Conservation (phyloP, 1,284 basidiomycete genomes). For the Rhodotorula sp. region DNA sequence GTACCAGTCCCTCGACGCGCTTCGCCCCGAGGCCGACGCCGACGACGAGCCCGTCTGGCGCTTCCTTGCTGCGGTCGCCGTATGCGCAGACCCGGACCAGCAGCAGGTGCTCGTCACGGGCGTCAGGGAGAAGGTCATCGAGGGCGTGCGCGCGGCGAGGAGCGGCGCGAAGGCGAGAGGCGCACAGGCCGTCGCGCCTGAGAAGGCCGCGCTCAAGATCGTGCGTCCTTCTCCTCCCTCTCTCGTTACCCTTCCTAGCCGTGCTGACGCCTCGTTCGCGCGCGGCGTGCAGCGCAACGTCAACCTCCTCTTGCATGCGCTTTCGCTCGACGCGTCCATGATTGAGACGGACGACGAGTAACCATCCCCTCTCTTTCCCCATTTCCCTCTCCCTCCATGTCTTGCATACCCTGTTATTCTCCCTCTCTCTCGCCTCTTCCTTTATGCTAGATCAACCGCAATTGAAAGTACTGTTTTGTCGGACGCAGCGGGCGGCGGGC, state of each 20-base stretch:
- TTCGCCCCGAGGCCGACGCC: slow-evolving; percentile 60
- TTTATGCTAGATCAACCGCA: background rate
- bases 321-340: slow-evolving; percentile 69
- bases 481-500: background rate
- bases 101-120: slow-evolving; percentile 78
- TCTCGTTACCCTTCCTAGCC: background rate
- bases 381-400: background rate
- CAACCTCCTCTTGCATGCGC: slow-evolving; percentile 79
- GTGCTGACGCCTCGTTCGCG: background rate
- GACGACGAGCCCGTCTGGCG: slow-evolving; percentile 91
- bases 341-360: slow-evolving; percentile 29
- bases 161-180: slow-evolving; percentile 67
- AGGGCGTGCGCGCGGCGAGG: slow-evolving; percentile 71
- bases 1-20: slow-evolving; percentile 21
- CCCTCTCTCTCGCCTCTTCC: background rate
- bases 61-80: slow-evolving; percentile 83
- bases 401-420: background rate
- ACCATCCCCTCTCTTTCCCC: background rate
- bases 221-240: slow-evolving; percentile 13
- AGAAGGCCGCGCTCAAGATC: slow-evolving; percentile 42
- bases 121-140: slow-evolving; percentile 87
- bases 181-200: slow-evolving; percentile 48
- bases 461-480: background rate
- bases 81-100: slow-evolving; percentile 81
- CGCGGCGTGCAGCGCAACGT: slow-evolving; percentile 60